Conservation (phyloP, 2,329 filamentous ascomycete species). For the Gyromitra esculenta region DNA sequence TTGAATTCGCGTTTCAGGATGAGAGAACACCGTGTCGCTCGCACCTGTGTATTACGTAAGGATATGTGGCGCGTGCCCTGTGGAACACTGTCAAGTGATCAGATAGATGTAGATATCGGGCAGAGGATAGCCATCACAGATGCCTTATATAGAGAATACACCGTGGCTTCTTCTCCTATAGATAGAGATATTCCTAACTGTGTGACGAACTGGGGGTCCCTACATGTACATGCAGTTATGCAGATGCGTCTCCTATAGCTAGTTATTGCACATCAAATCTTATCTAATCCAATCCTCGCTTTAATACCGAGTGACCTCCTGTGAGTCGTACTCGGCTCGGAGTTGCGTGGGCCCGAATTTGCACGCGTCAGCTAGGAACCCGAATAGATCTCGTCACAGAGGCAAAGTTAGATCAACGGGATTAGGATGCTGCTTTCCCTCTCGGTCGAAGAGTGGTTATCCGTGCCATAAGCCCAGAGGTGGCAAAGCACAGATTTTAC, state of each 20-base stretch:
- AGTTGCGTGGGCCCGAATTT: neutral
- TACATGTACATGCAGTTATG: no score
- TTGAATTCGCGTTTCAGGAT: constrained; percentile 47
- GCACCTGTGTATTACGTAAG: constrained; percentile 39
- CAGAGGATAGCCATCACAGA: neutral
- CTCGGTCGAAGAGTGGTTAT: no score
- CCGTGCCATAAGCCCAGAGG: no score
- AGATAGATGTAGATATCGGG: neutral
- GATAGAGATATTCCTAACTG: no score
- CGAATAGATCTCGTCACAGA: neutral
- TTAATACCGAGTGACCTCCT: constrained; percentile 20
- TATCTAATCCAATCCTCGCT: constrained; percentile 30
- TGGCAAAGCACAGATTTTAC: no score
- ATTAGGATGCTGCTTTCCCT: no score
- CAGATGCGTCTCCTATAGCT: no score
- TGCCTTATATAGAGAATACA: neutral
- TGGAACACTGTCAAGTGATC: neutral
- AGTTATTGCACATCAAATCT: constrained; percentile 5
- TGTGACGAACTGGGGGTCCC: no score
- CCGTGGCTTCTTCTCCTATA: no score
- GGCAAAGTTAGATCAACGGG: neutral
- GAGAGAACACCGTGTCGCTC: constrained; percentile 51
- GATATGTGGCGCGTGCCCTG: constrained; percentile 34
- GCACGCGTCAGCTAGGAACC: neutral
- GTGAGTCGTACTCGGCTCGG: constrained; percentile 5